Conservation (phyloP, 192 early-diverging fungal species). For the Borealophlyctis nickersoniae region DNA sequence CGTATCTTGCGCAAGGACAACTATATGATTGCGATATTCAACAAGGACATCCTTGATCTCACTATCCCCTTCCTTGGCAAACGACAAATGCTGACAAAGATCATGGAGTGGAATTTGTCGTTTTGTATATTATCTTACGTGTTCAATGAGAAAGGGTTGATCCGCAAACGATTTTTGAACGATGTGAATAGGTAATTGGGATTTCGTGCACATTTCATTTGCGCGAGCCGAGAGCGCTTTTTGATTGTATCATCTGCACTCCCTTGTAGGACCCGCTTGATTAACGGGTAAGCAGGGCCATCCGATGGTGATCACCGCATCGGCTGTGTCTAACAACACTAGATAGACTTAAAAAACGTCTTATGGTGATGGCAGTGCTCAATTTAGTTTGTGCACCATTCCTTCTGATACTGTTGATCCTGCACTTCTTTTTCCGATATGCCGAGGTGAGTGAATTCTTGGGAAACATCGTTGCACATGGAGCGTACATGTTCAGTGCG, state of each 20-base stretch:
- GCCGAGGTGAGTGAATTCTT: conserved; percentile 68
- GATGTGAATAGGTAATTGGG: conserved; percentile 39
- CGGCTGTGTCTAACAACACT: conserved; percentile 7
- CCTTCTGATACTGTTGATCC: conserved; percentile 71
- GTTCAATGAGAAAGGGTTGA: conserved; percentile 83
- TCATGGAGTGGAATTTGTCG: conserved; percentile 88
- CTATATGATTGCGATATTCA: conserved; percentile 93
- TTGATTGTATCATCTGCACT: neutral
- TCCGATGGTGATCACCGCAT: conserved; percentile 9
- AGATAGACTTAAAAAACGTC: conserved; percentile 55
- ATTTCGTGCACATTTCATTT: too few species aligned
- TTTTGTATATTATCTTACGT: conserved; percentile 82
- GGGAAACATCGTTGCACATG: neutral
- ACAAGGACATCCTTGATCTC: conserved; percentile 85
- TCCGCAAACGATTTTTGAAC: conserved; percentile 78
- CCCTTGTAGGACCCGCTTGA: conserved; percentile 37
- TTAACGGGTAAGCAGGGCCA: conserved; percentile 54
- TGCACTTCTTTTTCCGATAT: conserved; percentile 90
- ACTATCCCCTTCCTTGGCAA: conserved; percentile 58
- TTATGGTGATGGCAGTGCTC: conserved; percentile 83
- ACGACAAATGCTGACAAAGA: conserved; percentile 73
- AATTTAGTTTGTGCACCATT: conserved; percentile 87
- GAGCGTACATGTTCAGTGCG: neutral
- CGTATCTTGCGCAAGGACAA: conserved; percentile 97
- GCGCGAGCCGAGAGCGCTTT: too few species aligned